Conservation (phyloP, 768 basidiomycete species). For the Leccinum olivaceopallidum region DNA sequence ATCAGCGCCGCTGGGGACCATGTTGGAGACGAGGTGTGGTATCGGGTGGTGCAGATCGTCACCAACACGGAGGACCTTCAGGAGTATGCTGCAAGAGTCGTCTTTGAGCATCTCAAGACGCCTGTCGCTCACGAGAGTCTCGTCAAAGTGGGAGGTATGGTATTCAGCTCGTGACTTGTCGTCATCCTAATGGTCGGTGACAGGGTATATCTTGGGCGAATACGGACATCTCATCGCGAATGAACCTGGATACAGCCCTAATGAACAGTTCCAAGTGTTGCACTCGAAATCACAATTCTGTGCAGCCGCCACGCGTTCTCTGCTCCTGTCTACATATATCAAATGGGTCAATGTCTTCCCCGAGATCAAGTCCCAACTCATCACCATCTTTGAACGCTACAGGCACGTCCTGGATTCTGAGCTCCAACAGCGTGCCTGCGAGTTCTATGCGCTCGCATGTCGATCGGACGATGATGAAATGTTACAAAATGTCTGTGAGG, state of each 20-base stretch:
- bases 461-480: conserved; percentile 90
- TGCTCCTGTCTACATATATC: conserved; percentile 88
- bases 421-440: conserved; percentile 97
- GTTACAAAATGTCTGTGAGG: conserved; percentile 93
- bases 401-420: conserved; percentile 97
- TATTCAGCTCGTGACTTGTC: background rate
- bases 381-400: conserved; percentile 96
- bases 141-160: conserved; percentile 91
- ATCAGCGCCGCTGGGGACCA: conserved; percentile 98
- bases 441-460: conserved; percentile 87
- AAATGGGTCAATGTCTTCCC: conserved; percentile 99
- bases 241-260: conserved; percentile 88
- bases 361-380: conserved; percentile 91
- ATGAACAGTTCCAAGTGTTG: conserved; percentile 90
- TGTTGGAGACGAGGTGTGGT: conserved; percentile 99
- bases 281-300: conserved; percentile 97
- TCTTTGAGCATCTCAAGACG: conserved; percentile 85
- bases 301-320: conserved; percentile 84
- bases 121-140: conserved; percentile 90
- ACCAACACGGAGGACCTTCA: conserved; percentile 98
- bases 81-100: conserved; percentile 90
- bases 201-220: conserved; percentile 96
- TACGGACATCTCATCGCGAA: conserved; percentile 98
- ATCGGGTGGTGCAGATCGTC: conserved; percentile 97
- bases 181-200: conserved; percentile 12